Percentiles rank a stretch among this genome's conserved stretches.
These are phyloP conservation scores for Hemerocallis citrina DNA, from an alignment of 106 monocot genomes.

Conservation along the genomic window DNA sequence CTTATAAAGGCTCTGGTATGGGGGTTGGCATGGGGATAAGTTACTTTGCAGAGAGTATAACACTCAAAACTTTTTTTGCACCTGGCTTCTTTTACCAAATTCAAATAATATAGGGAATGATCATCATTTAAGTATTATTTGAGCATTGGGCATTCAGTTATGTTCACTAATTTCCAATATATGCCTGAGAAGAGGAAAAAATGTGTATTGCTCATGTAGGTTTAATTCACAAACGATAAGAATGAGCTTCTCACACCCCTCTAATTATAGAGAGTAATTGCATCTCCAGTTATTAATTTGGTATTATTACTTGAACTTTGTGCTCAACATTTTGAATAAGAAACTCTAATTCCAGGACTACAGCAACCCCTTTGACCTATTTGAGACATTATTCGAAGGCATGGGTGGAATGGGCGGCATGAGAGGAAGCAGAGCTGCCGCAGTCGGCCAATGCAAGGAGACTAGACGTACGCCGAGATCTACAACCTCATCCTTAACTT, in stretches of 20 bases:
- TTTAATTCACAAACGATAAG: too few species aligned
- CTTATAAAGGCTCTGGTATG: conserved; percentile 91
- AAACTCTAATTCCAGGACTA: conserved; percentile 49
- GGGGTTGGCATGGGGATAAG: conserved; percentile 90
- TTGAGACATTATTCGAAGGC: conserved; percentile 86
- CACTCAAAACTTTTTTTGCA: not conserved
- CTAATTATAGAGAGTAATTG: not conserved
- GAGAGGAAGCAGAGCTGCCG: conserved; percentile 52
- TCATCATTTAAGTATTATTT: too few species aligned
- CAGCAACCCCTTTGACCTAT: conserved; percentile 86
- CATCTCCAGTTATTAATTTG: not conserved
- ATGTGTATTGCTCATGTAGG: too few species aligned
- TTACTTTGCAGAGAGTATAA: conserved; percentile 3
- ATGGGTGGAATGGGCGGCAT: conserved; percentile 76
- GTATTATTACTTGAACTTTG: not conserved
- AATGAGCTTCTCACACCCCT: not conserved
- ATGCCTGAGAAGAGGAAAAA: too few species aligned
- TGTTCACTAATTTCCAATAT: too few species aligned
- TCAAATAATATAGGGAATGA: not conserved
- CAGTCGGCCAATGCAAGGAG: conserved; percentile 82
- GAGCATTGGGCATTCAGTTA: too few species aligned
- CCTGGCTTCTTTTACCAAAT: not conserved
- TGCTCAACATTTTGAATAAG: not conserved
- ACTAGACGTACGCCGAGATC: conserved; percentile 87
- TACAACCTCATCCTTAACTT: conserved; percentile 79